A percentile compares a stretch with the other conserved stretches of the same genome.
phyloP scores from a whole-genome alignment of 208 protist species.

The Trypanosoma grayi region DNA sequence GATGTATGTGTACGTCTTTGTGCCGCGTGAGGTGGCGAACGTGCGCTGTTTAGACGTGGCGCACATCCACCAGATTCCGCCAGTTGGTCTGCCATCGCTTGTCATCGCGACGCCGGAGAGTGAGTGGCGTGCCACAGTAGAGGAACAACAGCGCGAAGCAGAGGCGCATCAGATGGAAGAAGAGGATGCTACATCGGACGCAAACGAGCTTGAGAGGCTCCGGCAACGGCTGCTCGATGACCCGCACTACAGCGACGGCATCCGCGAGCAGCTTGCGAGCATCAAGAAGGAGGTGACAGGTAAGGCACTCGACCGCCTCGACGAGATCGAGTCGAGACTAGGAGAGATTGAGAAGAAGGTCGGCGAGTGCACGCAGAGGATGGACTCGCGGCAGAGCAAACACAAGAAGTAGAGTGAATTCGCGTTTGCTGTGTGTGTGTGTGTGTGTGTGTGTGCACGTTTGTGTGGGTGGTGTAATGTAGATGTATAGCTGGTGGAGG shows the following conservation, averaged over 20 bases:
- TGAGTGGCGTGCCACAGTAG: slow-evolving; percentile 65
- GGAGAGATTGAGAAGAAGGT: slow-evolving; percentile 74
- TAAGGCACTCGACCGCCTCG: slow-evolving; percentile 52
- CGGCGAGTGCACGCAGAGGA: slow-evolving; percentile 21
- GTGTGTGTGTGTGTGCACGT: no score
- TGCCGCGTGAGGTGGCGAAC: slow-evolving; percentile 57
- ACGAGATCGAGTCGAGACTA: slow-evolving; percentile 75
- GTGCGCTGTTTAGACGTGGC: slow-evolving; percentile 48
- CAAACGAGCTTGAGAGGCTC: slow-evolving; percentile 38
- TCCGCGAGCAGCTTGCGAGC: slow-evolving; percentile 72
- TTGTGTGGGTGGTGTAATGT: no score
- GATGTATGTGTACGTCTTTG: slow-evolving; percentile 91
- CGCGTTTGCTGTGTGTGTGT: slow-evolving; percentile 10
- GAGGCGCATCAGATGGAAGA: slow-evolving; percentile 59
- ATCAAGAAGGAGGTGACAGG: slow-evolving; percentile 70
- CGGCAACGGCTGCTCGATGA: slow-evolving; percentile 44
- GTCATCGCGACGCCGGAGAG: slow-evolving; percentile 43
- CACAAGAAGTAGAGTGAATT: slow-evolving; percentile 43
- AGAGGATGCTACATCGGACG: slow-evolving; percentile 34
- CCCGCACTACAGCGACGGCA: slow-evolving; percentile 58
- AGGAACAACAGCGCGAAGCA: slow-evolving; percentile 50
- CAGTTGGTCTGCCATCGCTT: slow-evolving; percentile 55
- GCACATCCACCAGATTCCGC: slow-evolving; percentile 50
- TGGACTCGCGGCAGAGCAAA: slow-evolving; percentile 23
- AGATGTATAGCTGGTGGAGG: no score